These are phyloP conservation scores for Corynespora cassiicola DNA, from an alignment of 2,329 filamentous ascomycete species.

Conservation along the genomic window DNA sequence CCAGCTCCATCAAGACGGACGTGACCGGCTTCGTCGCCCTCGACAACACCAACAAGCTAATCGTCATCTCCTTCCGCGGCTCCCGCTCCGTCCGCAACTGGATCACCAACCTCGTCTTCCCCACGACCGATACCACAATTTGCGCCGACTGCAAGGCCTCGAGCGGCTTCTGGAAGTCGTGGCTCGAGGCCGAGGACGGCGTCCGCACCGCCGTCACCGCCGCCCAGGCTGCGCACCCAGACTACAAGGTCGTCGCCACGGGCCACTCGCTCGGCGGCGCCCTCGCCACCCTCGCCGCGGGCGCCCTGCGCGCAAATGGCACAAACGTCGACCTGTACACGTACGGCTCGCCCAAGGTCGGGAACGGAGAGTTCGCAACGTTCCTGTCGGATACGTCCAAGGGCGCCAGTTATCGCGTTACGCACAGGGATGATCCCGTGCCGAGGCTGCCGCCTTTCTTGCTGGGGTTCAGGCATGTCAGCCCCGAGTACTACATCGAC, in stretches of 20 bases:
- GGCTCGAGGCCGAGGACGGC: slow-evolving; percentile 58
- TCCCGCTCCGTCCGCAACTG: slow-evolving; percentile 66
- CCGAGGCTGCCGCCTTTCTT: slow-evolving; percentile 69
- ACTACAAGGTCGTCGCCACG: slow-evolving; percentile 63
- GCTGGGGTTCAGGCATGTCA: slow-evolving; percentile 70
- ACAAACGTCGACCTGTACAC: slow-evolving; percentile 65
- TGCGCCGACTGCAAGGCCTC: slow-evolving; percentile 60
- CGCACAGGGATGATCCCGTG: slow-evolving; percentile 71
- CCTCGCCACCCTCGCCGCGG: slow-evolving; percentile 66
- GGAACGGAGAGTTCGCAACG: slow-evolving; percentile 61
- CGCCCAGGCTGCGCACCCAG: slow-evolving; percentile 56
- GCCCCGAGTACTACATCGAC: slow-evolving; percentile 68
- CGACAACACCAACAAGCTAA: slow-evolving; percentile 56
- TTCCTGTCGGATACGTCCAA: slow-evolving; percentile 63
- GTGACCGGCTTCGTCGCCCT: slow-evolving; percentile 55
- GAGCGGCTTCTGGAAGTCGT: slow-evolving; percentile 66
- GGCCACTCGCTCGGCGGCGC: slow-evolving; percentile 75
- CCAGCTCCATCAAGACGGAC: slow-evolving; percentile 46
- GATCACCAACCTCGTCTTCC: slow-evolving; percentile 62
- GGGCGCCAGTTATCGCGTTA: slow-evolving; percentile 66
- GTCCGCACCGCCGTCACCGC: slow-evolving; percentile 53
- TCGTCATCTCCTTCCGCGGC: slow-evolving; percentile 68
- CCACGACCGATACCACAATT: slow-evolving; percentile 48
- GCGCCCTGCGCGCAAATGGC: slow-evolving; percentile 60
- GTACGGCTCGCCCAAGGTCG: slow-evolving; percentile 71